Base-by-base conservation (phyloP, 2,329 filamentous ascomycete genomes). In the Colletotrichum siamense region DNA sequence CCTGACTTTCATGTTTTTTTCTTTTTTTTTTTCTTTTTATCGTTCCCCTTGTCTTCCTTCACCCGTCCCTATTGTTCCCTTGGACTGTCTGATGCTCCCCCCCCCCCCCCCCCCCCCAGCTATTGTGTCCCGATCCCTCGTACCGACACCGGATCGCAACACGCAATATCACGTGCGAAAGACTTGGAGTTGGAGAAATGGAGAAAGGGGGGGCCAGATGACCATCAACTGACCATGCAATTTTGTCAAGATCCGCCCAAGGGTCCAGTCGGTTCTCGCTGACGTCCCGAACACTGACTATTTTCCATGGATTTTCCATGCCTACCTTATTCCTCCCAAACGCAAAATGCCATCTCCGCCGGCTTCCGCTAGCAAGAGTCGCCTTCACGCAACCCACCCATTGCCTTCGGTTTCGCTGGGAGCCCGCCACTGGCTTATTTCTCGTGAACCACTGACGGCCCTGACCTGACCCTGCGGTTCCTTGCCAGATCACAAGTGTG, bases 201-300 rank as follows among this genome's bases (percentile, higher is more conserved):
- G 39, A 52, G 73, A 18, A 64, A 10, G 16, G 32, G 30, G 28
- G 24, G 32, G 59, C 73, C 73, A 68, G 69, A 69, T 76, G 73
- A 76, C 73, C 73, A 68, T 68, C 22, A 69, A 69, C 22, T 44
- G 62, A 44, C 62, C 34, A 44, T 39, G 34, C 32, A 64, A 57
- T 73, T 76, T 76, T 73, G 26, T 16, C 61, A 10, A 63, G 68
- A 67, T 75, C 68, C 69, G 73, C 73, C 49, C 69, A 26, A 57
- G 73, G 68, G 69, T 71, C 73, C 62, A 75, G 61, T 66, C 16
- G 57, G 52, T 72, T 68, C 63, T 52, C 63, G 52, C 59, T 64
- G 30, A 34, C 39, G 26, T 59, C 36, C 36, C n/a, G 32, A 28
- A 28, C 32, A 26, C 32, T 63, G 18, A 61, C 63, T 15, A 62